Base-by-base conservation (phyloP, 176 grass and related monocot genomes). In the Oryza longistaminata region DNA sequence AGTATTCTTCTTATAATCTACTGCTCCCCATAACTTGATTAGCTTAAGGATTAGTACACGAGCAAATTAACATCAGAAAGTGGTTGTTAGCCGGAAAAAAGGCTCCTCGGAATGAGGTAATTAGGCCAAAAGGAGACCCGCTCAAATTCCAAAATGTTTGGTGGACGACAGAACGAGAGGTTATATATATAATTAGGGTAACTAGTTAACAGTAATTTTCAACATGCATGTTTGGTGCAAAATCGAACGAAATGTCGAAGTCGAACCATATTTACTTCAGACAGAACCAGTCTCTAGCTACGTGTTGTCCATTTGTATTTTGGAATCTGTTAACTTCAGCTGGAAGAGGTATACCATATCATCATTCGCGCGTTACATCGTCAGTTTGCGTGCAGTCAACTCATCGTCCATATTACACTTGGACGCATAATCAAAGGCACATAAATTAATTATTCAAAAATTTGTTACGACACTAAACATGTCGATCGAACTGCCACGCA, bases 341-440 rank as follows among this genome's bases (percentile, higher is more conserved):
- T 62, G 58, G n/a, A 4, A 9, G 9, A 11, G 2, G 21, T 7
- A 62, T 62, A 22, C 24, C 4, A 6, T 39, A 31, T 2, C 39
- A 62, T 62, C 58, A 24, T 31, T 33, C 85, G 61, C 64, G 77
- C 77, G 11, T 8, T 26, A 40, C 15, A 19, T 61, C 27, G 31
- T 45, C 33, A 2, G 9, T 74, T 37, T 42, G 85, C 78, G 85
- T 81, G 78, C 78, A 46, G 70, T 87, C 85, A 62, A 87, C 78
- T 76, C 78, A 71, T 22, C 35, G 1, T 17, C 24, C 64, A 76
- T 24, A 76, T 24, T 66, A 25, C 25, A 74, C 25, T 11, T 8
- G 25, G 3, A 62, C 58, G 58, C 58, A 62, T 62, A 62, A 9
- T 3, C 4, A 58, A 21, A 58, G 53, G 19, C 3, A 58, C 6